Evolutionary conservation across 202 grass and related monocot genomes (phyloP), one percentile per base, ranked within the genome.

Genomic region (Thinopyrum obtusiflorum): DNA sequence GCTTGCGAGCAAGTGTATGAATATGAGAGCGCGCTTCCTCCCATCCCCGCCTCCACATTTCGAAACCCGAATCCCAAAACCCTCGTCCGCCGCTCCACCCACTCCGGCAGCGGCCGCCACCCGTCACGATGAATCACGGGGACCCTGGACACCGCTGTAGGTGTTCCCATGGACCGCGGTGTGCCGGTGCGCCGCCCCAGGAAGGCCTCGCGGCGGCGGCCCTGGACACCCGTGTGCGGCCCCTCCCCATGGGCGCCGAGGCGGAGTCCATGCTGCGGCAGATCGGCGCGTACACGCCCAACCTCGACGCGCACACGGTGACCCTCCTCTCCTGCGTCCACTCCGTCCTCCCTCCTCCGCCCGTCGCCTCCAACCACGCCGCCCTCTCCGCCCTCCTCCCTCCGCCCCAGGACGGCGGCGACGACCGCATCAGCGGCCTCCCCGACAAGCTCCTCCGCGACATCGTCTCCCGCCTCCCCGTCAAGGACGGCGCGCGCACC

Each of bases 381-480:
- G 28, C 18, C 73, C 47, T 33, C 47, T 21, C 47, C 23, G 23
- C 46, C 2, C 18, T 76, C 46, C 73, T 55, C 28, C 23, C 60
- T 4, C 73, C 73, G 29, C 73, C 46, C 26, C 46, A 53, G 15
- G 60, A 64, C 73, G 76, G 2, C 23, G 77, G 17, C 73, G 47
- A 57, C 49, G 47, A 76, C 73, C 73, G 73, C 47, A 33, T 76
- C 73, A 76, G 27, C 73, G 9, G 4, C 73, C 73, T 76, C 47
- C 49, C 47, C 46, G 73, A 59, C 9, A 0, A 0, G 17, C 47
- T 76, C 47, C 73, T 76, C 73, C 9, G 49, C 47, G 6, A 33
- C 47, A 33, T 76, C 73, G 73, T 76, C 73, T 59, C 73, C 27
- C 73, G 46, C 18, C 73, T 59, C 73, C 73, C 73, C 10, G 2